Base-by-base conservation (phyloP, 768 basidiomycete species). In the Lactifluus rugatus region DNA sequence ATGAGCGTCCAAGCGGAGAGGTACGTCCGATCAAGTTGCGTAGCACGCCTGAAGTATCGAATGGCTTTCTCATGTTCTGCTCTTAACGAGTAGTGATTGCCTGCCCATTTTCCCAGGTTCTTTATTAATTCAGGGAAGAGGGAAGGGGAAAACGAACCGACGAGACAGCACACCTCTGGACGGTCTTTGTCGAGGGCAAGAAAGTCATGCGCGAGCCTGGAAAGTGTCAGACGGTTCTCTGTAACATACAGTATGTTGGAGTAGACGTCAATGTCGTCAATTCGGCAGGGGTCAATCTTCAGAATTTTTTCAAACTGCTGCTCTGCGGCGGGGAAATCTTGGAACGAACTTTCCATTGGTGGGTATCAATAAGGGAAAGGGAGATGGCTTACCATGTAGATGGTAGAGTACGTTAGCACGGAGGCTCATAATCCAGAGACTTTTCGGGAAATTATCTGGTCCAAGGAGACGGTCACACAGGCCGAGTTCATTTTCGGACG, bases 1-100 rank as follows among this genome's bases (percentile, higher is more conserved):
- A 99, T 93, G 62, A 99, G 74, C 4, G 95, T 98, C 96, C 96
- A 99, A 5, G 96, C 96, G 7, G 93, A 89, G 46, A 98, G 78
- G 72, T 93, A 98, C 2, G 89, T 93, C 55, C 89, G 81, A 70
- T 99, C 94, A 48, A 99, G 81, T 67, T 94, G 87, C n/a, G 93
- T 89, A 8, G 95, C 93, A 58, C 94, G 81, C 62, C 87, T 80
- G 73, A 98, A 98, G 71, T 97, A 97, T 66, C 87, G 87, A 63
- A 97, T 86, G 1, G 96, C 93, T 72, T 95, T 94, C 69, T 92
- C 92, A 70, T 97, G 93, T 66, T 98, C 95, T 13, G 84, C 82
- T 26, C 93, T 83, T 14, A 95, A 77, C 7, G 94, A 96, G 73
- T 94, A 95, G 67, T 97, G 93, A 67, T 98, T 98, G n/a, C 96